Conservation (phyloP, 2,329 filamentous ascomycete species). For the Aspergillus sp. region DNA sequence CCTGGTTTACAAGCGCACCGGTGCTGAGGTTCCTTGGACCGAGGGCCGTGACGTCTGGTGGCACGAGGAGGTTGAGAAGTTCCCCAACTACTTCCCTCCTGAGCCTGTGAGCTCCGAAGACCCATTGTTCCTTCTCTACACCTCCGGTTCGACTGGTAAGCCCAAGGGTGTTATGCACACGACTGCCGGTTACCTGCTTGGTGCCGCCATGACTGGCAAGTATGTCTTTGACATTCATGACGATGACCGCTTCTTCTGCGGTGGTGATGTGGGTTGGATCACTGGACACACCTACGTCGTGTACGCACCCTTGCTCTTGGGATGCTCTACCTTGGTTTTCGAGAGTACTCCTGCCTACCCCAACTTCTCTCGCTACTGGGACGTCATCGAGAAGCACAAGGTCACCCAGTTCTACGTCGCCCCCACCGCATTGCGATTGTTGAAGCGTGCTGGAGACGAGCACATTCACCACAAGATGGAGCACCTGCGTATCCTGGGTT, state of each 20-base stretch:
- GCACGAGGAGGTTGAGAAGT: conserved; percentile 98
- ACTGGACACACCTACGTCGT: conserved; percentile 98
- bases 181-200: conserved; percentile 89
- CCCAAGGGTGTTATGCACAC: conserved; percentile 99
- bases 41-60: conserved; percentile 90
- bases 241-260: conserved; percentile 91
- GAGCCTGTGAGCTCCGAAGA: conserved; percentile 91
- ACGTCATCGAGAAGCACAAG: conserved; percentile 90
- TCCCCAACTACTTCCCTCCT: conserved; percentile 84
- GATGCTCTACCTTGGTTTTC: conserved; percentile 92
- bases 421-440: conserved; percentile 82
- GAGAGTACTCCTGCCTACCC: conserved; percentile 97
- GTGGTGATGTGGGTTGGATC: conserved; percentile 98
- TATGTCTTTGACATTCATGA: conserved; percentile 99
- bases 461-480: conserved; percentile 88
- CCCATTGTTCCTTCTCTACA: conserved; percentile 95
- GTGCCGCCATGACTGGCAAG: conserved; percentile 89
- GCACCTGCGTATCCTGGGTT: conserved; percentile 82
- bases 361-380: conserved; percentile 98
- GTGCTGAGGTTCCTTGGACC: conserved; percentile 87
- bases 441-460: conserved; percentile 93
- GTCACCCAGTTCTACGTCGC: conserved; percentile 99
- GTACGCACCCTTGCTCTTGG: conserved; percentile 87
- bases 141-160: conserved; percentile 95
- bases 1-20: conserved; percentile 92